phyloP scores from a whole-genome alignment of 2,329 filamentous ascomycete species.

The Thielaviopsis musarum region DNA sequence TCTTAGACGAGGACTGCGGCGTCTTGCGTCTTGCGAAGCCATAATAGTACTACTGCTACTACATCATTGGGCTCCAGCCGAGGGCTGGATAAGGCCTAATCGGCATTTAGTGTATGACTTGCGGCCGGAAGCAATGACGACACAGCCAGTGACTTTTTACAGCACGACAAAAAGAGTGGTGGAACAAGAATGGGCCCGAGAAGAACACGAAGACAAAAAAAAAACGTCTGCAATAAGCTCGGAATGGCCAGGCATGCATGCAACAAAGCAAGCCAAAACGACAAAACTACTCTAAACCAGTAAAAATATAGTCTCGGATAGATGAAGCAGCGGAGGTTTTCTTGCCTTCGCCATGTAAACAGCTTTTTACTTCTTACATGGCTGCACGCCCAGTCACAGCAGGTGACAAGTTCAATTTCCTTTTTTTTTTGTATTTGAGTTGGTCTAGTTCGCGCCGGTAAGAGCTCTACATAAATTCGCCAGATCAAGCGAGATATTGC shows the following conservation, averaged over 20 bases:
- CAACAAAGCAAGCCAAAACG: neutral
- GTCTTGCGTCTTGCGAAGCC: no score
- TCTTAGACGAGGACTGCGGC: neutral
- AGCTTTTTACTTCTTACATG: neutral
- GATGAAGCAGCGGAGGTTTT: neutral
- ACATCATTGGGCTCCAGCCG: neutral
- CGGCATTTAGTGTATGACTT: neutral
- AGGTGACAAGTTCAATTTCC: no score
- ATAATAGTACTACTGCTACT: no score
- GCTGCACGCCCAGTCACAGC: no score
- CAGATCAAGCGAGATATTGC: no score
- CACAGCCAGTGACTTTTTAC: neutral
- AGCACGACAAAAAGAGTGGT: neutral
- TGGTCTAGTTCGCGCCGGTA: no score
- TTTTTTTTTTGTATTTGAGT: no score
- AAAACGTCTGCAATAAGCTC: neutral
- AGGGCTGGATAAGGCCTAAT: neutral
- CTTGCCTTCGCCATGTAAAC: neutral
- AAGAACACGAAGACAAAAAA: no score
- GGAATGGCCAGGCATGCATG: neutral
- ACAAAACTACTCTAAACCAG: neutral
- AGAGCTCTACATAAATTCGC: no score
- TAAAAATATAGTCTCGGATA: neutral
- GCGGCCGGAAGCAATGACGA: neutral
- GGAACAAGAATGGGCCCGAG: no score